Conservation (phyloP, 2,329 filamentous ascomycete genomes). For the Alternaria novae-zelandiae region DNA sequence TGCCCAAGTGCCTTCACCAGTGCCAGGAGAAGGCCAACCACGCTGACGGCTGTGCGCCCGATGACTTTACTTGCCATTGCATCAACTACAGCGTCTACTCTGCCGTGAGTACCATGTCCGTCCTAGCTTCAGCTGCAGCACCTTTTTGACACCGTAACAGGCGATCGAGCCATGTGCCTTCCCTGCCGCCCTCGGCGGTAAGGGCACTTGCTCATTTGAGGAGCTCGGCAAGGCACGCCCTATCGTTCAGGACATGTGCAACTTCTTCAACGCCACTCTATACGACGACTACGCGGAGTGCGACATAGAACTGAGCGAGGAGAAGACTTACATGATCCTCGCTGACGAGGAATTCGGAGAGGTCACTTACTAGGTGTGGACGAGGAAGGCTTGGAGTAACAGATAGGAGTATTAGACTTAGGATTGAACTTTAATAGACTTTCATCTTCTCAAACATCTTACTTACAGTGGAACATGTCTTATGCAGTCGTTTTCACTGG, state of each 20-base stretch:
- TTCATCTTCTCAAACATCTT: neutral
- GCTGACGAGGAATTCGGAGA: slow-evolving; percentile 11
- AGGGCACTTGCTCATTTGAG: slow-evolving; percentile 17
- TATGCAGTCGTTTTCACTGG: neutral
- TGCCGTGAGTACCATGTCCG: slow-evolving; percentile 10
- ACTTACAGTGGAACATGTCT: neutral
- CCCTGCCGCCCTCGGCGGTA: slow-evolving; percentile 13
- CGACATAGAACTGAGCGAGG: slow-evolving; percentile 20
- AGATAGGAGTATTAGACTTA: neutral
- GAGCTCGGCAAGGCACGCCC: slow-evolving; percentile 22
- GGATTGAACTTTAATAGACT: neutral
- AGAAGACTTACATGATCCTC: slow-evolving; percentile 24
- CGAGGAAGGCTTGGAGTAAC: neutral
- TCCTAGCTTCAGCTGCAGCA: neutral
- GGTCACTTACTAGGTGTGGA: neutral
- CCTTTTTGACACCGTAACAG: slow-evolving; percentile 2
- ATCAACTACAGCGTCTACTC: slow-evolving; percentile 29
- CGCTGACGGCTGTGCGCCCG: slow-evolving; percentile 25
- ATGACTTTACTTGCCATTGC: slow-evolving; percentile 34
- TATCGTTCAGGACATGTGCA: slow-evolving; percentile 30
- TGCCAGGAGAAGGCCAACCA: slow-evolving; percentile 28
- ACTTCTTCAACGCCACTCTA: slow-evolving; percentile 34
- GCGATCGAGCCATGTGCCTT: slow-evolving; percentile 27
- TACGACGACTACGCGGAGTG: slow-evolving; percentile 23
- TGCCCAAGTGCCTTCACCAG: slow-evolving; percentile 18